Percentiles rank a stretch among this genome's conserved stretches.
Evolutionary conservation across 257 asterid species (phyloP).

Genomic region (Mentha longifolia): DNA sequence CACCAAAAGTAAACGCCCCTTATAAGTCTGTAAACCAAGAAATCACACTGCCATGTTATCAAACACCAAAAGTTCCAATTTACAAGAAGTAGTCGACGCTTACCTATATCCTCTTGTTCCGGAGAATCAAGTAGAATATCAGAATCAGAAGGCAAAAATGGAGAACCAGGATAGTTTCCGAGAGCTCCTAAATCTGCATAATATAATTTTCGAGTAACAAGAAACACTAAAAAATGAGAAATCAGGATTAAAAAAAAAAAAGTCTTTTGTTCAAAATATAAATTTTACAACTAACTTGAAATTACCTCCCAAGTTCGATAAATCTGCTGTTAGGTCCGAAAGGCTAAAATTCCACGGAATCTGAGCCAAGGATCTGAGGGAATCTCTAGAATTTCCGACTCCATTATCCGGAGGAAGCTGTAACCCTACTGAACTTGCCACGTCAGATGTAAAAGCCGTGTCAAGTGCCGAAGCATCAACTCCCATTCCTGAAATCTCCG

Average conservation of each 20-base stretch:
- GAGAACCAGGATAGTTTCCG: constrained; percentile 90
- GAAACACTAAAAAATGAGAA: constrained; percentile 8
- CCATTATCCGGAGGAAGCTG: constrained; percentile 88
- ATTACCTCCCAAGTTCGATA: constrained; percentile 76
- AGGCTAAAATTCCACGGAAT: constrained; percentile 94
- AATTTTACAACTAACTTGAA: background rate
- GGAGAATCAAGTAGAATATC: constrained; percentile 94
- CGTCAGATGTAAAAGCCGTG: constrained; percentile 81
- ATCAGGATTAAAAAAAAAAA: background rate
- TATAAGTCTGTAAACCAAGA: background rate
- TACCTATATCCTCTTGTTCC: constrained; percentile 88
- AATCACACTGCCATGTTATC: constrained; percentile 7
- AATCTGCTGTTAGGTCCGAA: constrained; percentile 87
- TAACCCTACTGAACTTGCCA: constrained; percentile 72
- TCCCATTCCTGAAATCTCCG: constrained; percentile 87
- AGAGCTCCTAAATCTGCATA: constrained; percentile 91
- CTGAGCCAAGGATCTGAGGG: constrained; percentile 80
- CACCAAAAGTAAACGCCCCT: background rate
- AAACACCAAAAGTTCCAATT: background rate
- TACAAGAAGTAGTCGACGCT: constrained; percentile 16
- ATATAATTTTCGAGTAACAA: constrained; percentile 8
- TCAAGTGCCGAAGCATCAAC: constrained; percentile 84
- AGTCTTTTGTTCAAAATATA: background rate
- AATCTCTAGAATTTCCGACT: constrained; percentile 77
- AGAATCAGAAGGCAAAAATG: constrained; percentile 93